phyloP scores from a whole-genome alignment of 257 asterid genomes.

The Henckelia pumila region DNA sequence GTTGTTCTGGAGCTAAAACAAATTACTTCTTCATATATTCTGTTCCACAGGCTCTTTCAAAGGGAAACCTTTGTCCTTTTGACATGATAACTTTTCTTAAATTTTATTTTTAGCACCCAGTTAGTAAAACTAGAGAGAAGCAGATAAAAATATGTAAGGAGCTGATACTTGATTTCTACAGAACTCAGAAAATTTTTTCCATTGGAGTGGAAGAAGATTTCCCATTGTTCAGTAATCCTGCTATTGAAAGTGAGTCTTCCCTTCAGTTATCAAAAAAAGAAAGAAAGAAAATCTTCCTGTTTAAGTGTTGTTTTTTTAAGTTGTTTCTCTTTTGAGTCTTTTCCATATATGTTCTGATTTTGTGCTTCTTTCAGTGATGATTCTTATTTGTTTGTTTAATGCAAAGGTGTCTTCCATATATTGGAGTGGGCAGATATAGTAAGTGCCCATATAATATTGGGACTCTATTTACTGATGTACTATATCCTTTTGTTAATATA shows the following conservation, averaged over 20 bases:
- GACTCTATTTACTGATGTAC: too few relatives aligned
- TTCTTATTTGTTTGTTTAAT: too few relatives aligned
- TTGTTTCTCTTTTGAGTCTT: too few relatives aligned
- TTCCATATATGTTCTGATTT: too few relatives aligned
- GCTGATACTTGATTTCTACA: conserved; percentile 74
- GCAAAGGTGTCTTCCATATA: too few relatives aligned
- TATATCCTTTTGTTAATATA: too few relatives aligned
- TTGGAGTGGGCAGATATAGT: too few relatives aligned
- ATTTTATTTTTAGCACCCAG: conserved; percentile 79
- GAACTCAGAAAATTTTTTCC: conserved; percentile 59
- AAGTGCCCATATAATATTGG: too few relatives aligned
- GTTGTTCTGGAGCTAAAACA: not conserved
- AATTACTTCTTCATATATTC: not conserved
- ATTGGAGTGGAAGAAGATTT: conserved; percentile 91
- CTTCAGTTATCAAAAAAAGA: too few relatives aligned
- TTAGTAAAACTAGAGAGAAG: conserved; percentile 87
- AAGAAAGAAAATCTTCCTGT: too few relatives aligned
- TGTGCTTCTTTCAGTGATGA: too few relatives aligned
- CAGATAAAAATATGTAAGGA: conserved; percentile 94
- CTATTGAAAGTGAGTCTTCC: conserved; percentile 66
- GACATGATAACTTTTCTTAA: conserved; percentile 14
- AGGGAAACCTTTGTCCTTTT: conserved; percentile 7
- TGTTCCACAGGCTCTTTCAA: not conserved
- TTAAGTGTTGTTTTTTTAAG: too few relatives aligned
- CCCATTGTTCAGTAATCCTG: conserved; percentile 77